These are phyloP conservation scores for Debaryomyces coudertii DNA, from an alignment of 1,139 yeast species.

Conservation along the genomic window DNA sequence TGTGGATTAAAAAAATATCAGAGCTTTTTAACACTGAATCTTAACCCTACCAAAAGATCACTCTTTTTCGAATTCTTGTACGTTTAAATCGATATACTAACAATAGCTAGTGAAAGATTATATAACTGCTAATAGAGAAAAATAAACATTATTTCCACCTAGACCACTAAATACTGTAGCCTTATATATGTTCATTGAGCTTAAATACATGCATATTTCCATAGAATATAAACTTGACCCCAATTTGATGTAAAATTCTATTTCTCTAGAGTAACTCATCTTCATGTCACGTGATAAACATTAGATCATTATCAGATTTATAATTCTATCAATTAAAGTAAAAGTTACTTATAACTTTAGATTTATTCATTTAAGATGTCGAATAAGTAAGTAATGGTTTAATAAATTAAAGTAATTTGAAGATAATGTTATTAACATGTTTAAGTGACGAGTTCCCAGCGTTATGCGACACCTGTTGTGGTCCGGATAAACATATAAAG, in stretches of 20 bases:
- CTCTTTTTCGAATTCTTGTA: not conserved
- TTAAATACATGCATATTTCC: too few relatives aligned
- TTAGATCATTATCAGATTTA: not conserved
- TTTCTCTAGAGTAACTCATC: too few relatives aligned
- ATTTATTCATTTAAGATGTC: too few relatives aligned
- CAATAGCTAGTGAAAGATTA: not conserved
- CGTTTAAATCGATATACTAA: not conserved
- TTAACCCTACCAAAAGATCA: slow-evolving; percentile 4
- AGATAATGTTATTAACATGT: not conserved
- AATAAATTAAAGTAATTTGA: not conserved
- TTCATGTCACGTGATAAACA: not conserved
- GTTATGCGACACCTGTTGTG: slow-evolving; percentile 75
- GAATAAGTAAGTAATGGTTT: not conserved
- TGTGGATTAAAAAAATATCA: slow-evolving; percentile 59
- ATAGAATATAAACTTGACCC: too few relatives aligned
- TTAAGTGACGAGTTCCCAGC: slow-evolving; percentile 50
- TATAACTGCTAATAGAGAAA: not conserved
- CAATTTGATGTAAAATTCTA: too few relatives aligned
- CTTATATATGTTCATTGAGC: too few relatives aligned
- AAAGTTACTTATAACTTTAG: not conserved
- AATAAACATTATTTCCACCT: not conserved
- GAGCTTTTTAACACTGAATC: slow-evolving; percentile 75
- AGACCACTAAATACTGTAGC: not conserved
- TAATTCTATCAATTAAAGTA: not conserved
- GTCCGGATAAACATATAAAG: slow-evolving; percentile 62